Percentiles rank a stretch among this genome's conserved stretches.
Conservation (phyloP, 257 asterid genomes). For the Parsonsia alboflavescens region DNA sequence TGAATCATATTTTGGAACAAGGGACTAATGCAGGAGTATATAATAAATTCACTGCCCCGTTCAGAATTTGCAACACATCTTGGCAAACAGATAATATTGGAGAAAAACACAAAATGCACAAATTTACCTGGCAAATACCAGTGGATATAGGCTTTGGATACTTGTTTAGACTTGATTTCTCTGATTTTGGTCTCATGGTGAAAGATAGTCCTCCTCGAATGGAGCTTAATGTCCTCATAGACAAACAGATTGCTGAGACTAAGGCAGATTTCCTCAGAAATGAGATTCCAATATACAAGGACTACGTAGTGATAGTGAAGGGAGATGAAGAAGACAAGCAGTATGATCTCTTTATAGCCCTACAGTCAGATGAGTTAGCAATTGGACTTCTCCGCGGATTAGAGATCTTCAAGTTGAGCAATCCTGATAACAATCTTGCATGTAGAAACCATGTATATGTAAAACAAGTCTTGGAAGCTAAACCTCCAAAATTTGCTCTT, state of each 20-base stretch:
- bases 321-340: constrained; percentile 3
- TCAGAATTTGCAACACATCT: too few species aligned
- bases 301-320: constrained; percentile 13
- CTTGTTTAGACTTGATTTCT: constrained; percentile 12
- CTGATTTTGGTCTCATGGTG: not conserved
- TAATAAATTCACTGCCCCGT: too few species aligned
- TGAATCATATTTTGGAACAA: constrained; percentile 7
- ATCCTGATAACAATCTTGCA: constrained; percentile 11
- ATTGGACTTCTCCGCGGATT: constrained; percentile 5
- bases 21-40: too few species aligned
- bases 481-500: too few species aligned
- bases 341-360: not conserved
- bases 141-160: constrained; percentile 8
- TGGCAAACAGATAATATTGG: too few species aligned
- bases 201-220: not conserved
- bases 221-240: not conserved
- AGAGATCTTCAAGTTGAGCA: constrained; percentile 19
- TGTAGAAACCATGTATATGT: not conserved
- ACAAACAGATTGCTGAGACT: constrained; percentile 5
- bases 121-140: constrained; percentile 3
- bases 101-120: too few species aligned
- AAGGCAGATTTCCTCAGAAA: not conserved
- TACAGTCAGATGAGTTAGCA: not conserved
- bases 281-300: constrained; percentile 2
- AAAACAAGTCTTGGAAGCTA: not conserved